Conservation (phyloP, 257 asterid species). For the Phtheirospermum japonicum region DNA sequence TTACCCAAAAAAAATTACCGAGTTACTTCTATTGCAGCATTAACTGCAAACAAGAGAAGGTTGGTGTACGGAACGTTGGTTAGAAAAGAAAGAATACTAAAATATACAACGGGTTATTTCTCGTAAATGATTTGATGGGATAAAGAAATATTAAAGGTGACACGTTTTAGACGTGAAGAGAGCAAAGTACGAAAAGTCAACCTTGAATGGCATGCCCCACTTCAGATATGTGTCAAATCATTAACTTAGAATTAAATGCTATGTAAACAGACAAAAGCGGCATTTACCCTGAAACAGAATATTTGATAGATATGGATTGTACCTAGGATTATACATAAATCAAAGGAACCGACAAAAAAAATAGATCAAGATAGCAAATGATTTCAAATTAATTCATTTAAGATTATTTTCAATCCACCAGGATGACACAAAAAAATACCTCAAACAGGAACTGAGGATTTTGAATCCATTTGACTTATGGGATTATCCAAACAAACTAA, state of each 20-base stretch:
- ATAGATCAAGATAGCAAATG: neutral
- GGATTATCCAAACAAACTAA: neutral
- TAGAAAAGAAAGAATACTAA: constrained; percentile 7
- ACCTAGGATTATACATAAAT: constrained; percentile 10
- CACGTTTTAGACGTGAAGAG: neutral
- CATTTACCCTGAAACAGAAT: constrained; percentile 13
- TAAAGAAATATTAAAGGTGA: constrained; percentile 14
- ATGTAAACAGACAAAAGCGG: constrained; percentile 7
- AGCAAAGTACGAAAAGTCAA: constrained; percentile 16
- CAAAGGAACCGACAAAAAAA: constrained; percentile 4
- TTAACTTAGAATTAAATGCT: constrained; percentile 14
- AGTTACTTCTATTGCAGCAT: constrained; percentile 30
- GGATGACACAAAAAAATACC: neutral
- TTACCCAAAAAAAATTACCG: constrained; percentile 28
- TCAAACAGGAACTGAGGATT: neutral
- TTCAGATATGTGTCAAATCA: constrained; percentile 12
- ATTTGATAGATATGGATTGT: constrained; percentile 7
- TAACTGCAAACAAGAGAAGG: constrained; percentile 31
- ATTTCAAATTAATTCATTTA: neutral
- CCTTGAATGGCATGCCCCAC: constrained; percentile 24
- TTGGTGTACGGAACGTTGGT: constrained; percentile 9
- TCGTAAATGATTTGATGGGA: constrained; percentile 7
- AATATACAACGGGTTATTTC: neutral
- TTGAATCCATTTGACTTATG: neutral
- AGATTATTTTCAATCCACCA: neutral